Evolutionary conservation across 352 stramenopile genomes (phyloP), one percentile per base, ranked within the genome.

Genomic region (Globisporangium alternatum): DNA sequence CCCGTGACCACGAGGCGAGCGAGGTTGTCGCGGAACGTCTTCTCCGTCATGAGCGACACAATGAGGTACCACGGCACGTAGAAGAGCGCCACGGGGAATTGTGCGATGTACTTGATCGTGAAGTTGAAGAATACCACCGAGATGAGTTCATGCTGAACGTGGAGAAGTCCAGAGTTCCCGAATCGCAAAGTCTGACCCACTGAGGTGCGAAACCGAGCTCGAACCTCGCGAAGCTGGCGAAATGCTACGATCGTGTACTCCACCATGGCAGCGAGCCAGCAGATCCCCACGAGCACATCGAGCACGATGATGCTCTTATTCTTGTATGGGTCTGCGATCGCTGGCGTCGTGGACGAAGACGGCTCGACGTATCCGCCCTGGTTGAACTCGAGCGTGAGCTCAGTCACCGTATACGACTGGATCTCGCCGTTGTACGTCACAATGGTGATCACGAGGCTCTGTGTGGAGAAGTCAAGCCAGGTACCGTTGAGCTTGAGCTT

Each of bases 401-500:
- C 52, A 5, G 74, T 84, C 43, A 82, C 69, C 0, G 71, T 72
- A 30, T 82, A 83, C 1, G 67, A 65, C 28, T 88, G 62, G 8
- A 88, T 41, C 49, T 88, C 78, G 28, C 78, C 76, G 25, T 88
- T 84, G 72, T 84, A 88, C 5, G 69, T 80, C 35, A 84, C 71
- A 43, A 86, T 60, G 1, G 69, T 86, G 51, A 86, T 68, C 31
- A 72, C 5, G 8, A 88, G 78, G 48, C 76, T 60, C 17, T 80
- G 60, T 1, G 69, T 76, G 5, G 72, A 71, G 52, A 74, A 72
- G 59, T 77, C 68, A 51, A 85, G 65, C 76, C 78, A 87, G 2
- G 62, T 47, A 15, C 78, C 78, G 8, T 31, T 45, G 1, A 21
- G 30, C 31, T 84, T 74, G 30, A 83, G 58, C 4, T 59, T 47